A percentile compares a stretch with the other conserved stretches of the same genome.
Conservation (phyloP, 2,329 filamentous ascomycete genomes). For the Neurospora crassa region DNA sequence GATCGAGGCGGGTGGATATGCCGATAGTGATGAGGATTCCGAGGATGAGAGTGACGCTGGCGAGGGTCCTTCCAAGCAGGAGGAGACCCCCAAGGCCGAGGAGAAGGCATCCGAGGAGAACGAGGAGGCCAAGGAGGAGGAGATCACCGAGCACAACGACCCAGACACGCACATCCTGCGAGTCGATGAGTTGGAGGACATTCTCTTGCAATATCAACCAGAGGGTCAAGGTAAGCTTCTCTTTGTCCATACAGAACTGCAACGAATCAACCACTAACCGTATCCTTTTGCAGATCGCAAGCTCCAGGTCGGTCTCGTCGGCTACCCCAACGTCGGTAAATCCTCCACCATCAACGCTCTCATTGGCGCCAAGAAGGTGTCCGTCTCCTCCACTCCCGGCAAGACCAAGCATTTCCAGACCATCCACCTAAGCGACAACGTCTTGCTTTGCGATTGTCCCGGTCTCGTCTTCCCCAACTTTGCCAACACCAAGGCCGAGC, state of each 20-base stretch:
- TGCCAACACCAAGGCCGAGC: conserved; percentile 88
- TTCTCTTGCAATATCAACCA: conserved; percentile 69
- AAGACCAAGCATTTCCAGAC: conserved; percentile 99
- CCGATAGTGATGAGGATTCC: conserved; percentile 22
- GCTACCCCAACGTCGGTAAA: conserved; percentile 98
- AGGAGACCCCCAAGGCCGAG: conserved; percentile 18
- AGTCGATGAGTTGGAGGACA: conserved; percentile 81
- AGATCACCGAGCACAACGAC: conserved; percentile 29
- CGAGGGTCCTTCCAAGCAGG: conserved; percentile 5
- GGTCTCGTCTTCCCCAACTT: conserved; percentile 99
- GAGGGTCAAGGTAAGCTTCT: conserved; percentile 37
- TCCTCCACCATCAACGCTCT: conserved; percentile 98
- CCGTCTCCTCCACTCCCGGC: conserved; percentile 90
- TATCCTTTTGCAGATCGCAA: conserved; percentile 40
- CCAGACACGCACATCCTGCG: conserved; percentile 74
- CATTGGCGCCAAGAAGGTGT: conserved; percentile 97
- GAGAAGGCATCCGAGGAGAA: conserved; percentile 24
- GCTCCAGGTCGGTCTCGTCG: conserved; percentile 84
- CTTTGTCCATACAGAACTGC: background rate
- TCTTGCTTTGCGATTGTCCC: conserved; percentile 93
- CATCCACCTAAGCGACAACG: conserved; percentile 80
- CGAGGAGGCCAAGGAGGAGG: conserved; percentile 13
- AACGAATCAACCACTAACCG: background rate
- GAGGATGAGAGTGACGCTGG: conserved; percentile 19
- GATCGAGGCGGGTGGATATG: conserved; percentile 50